Conservation (phyloP, 768 basidiomycete species). For the Dendrothele bispora region DNA sequence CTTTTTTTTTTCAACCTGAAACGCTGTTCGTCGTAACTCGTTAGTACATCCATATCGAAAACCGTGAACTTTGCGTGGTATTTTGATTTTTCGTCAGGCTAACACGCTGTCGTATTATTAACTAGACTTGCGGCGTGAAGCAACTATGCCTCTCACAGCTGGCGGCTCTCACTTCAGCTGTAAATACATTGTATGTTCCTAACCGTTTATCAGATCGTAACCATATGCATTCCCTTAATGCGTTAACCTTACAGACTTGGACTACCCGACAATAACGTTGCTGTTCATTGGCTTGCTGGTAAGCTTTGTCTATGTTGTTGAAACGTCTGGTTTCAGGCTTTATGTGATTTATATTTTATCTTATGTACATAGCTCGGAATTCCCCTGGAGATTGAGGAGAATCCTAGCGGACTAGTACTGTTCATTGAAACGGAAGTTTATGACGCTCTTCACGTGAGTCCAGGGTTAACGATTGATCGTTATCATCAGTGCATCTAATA, state of each 20-base stretch:
- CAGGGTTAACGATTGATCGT: too few relatives aligned
- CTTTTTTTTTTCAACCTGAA: slow-evolving; percentile 34
- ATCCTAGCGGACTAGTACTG: slow-evolving; percentile 40
- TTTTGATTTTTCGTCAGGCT: too few relatives aligned
- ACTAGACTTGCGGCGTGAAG: slow-evolving; percentile 62
- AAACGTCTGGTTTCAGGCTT: slow-evolving; percentile 4
- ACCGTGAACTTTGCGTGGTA: slow-evolving; percentile 81
- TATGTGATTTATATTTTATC: background rate
- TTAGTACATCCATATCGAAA: slow-evolving; percentile 72
- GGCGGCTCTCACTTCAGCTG: slow-evolving; percentile 79
- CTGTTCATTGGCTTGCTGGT: slow-evolving; percentile 40
- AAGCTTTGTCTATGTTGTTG: slow-evolving; percentile 31
- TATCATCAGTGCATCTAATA: too few relatives aligned
- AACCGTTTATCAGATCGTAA: background rate
- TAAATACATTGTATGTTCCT: slow-evolving; percentile 55
- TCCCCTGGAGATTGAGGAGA: slow-evolving; percentile 43
- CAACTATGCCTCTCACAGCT: slow-evolving; percentile 59
- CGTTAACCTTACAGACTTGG: background rate
- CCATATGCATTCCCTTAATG: too few relatives aligned
- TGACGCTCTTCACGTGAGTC: too few relatives aligned
- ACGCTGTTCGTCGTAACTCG: slow-evolving; percentile 60
- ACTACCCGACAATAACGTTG: slow-evolving; percentile 60
- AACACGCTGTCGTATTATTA: too few relatives aligned
- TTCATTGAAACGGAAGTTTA: slow-evolving; percentile 49
- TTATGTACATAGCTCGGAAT: slow-evolving; percentile 40